Conservation (phyloP, 768 basidiomycete species). For the Ramaria sp. region DNA sequence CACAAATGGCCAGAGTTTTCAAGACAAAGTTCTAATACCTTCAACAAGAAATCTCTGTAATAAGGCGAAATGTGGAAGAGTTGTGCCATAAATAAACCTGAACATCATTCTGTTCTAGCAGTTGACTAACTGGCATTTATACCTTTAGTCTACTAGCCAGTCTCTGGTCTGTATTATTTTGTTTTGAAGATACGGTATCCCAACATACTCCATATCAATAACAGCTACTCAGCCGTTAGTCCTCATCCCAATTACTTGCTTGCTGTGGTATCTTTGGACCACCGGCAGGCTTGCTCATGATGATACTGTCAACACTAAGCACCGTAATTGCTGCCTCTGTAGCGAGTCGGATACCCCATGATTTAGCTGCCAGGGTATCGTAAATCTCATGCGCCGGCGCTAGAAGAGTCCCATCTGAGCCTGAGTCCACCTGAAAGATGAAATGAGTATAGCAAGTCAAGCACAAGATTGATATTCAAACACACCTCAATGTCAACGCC, state of each 20-base stretch:
- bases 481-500: constrained; percentile 85
- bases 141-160: too few relatives aligned
- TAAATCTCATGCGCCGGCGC: constrained; percentile 57
- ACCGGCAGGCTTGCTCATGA: constrained; percentile 91
- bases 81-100: too few relatives aligned
- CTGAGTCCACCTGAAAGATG: constrained; percentile 42
- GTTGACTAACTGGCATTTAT: too few relatives aligned
- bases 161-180: not conserved
- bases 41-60: too few relatives aligned
- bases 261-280: constrained; percentile 85
- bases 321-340: constrained; percentile 88
- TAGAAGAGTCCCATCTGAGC: constrained; percentile 58
- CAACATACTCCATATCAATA: not conserved
- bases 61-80: too few relatives aligned
- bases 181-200: not conserved
- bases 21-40: too few relatives aligned
- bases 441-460: constrained; percentile 1
- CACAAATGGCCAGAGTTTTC: too few relatives aligned
- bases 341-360: constrained; percentile 84
- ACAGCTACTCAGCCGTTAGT: constrained; percentile 18
- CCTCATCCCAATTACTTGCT: constrained; percentile 79
- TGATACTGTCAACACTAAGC: constrained; percentile 93
- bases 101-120: too few relatives aligned
- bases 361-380: constrained; percentile 82
- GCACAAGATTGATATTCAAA: not conserved